phyloP scores from a whole-genome alignment of 2,329 filamentous ascomycete species.

The Zasmidium citrigriseum region DNA sequence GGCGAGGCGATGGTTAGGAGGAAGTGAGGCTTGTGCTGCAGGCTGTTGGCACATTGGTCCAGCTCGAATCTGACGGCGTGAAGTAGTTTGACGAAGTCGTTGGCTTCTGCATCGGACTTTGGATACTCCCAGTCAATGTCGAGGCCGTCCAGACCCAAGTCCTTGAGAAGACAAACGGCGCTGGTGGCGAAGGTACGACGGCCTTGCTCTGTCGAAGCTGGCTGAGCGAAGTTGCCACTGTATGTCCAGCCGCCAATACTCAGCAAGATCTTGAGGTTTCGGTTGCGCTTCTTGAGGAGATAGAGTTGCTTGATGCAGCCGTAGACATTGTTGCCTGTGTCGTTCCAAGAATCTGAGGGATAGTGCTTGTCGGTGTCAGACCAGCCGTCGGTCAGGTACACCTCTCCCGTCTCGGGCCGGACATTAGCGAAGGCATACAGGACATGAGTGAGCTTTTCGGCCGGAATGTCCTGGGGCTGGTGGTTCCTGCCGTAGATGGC shows the following conservation, averaged over 20 bases:
- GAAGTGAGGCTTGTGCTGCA: constrained; percentile 41
- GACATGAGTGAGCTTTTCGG: constrained; percentile 80
- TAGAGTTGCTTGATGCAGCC: constrained; percentile 78
- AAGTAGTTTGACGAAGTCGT: constrained; percentile 43
- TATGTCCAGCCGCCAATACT: constrained; percentile 84
- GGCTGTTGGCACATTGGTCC: constrained; percentile 40
- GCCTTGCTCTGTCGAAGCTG: constrained; percentile 63
- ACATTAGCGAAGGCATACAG: constrained; percentile 93
- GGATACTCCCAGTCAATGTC: constrained; percentile 55
- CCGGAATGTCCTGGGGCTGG: constrained; percentile 79
- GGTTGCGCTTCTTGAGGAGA: constrained; percentile 72
- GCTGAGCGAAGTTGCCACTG: constrained; percentile 72
- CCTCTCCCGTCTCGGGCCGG: constrained; percentile 74
- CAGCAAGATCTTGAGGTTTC: constrained; percentile 76
- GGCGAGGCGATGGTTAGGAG: constrained; percentile 48
- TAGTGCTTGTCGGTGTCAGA: constrained; percentile 72
- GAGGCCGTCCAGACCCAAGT: constrained; percentile 68
- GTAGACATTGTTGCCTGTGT: constrained; percentile 69
- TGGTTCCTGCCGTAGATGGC: constrained; percentile 59
- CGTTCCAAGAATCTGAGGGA: constrained; percentile 64
- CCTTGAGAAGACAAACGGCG: constrained; percentile 73
- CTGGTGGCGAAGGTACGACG: constrained; percentile 68
- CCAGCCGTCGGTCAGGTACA: constrained; percentile 69
- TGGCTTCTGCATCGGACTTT: constrained; percentile 40
- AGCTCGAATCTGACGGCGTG: constrained; percentile 40